A percentile compares a stretch with the other conserved stretches of the same genome.
These are phyloP conservation scores for Lepidium sativum DNA, from an alignment of 345 rosid genomes.

Conservation along the genomic window DNA sequence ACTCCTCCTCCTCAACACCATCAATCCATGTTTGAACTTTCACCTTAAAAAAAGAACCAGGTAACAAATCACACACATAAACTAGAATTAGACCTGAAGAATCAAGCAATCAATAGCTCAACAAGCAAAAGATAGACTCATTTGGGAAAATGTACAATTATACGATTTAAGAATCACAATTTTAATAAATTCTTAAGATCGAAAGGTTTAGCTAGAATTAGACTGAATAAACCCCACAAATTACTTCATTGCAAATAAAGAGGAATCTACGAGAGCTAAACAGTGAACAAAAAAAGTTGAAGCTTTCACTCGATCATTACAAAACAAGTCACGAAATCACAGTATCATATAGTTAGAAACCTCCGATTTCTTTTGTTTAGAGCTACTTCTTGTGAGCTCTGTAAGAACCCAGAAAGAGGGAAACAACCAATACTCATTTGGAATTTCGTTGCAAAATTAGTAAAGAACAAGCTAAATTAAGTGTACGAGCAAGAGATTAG, in stretches of 20 bases:
- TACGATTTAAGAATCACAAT: background rate
- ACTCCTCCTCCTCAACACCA: conserved; percentile 70
- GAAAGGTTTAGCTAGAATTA: background rate
- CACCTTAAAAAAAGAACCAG: conserved; percentile 46
- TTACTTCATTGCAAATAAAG: background rate
- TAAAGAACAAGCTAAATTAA: conserved; percentile 24
- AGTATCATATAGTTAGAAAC: background rate
- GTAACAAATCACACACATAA: background rate
- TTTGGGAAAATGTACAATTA: background rate
- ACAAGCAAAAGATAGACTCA: background rate
- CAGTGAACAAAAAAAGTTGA: background rate
- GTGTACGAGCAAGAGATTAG: conserved; percentile 10
- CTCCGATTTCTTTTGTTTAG: background rate
- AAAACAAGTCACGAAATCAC: background rate
- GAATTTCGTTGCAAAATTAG: background rate
- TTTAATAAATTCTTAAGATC: background rate
- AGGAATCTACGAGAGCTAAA: background rate
- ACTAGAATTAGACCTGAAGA: too few species aligned
- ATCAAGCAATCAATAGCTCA: background rate
- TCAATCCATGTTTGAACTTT: conserved; percentile 96
- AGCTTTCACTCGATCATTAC: background rate
- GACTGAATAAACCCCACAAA: background rate
- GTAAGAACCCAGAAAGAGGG: background rate
- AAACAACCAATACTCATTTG: background rate
- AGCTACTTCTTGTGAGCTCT: background rate